Evolutionary conservation across 495 filamentous ascomycete genomes (phyloP).

Genomic region (Penicillium longicatenatum): DNA sequence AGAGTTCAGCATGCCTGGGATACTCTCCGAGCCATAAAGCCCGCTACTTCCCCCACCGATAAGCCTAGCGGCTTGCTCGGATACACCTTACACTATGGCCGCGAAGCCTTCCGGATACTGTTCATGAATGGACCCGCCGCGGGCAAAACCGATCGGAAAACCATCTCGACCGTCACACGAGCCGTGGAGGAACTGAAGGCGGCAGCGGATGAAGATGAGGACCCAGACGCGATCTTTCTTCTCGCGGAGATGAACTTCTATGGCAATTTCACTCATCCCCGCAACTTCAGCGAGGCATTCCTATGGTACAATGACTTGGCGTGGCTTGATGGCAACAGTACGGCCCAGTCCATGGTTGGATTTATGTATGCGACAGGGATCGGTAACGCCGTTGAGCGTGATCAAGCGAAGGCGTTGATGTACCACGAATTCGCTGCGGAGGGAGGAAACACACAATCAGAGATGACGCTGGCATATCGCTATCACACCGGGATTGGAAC

Average conservation of each 20-base stretch:
- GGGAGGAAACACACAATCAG: constrained; percentile 76
- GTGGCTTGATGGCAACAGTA: constrained; percentile 76
- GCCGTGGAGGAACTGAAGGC: constrained; percentile 75
- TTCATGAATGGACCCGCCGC: constrained; percentile 52
- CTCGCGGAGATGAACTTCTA: constrained; percentile 96
- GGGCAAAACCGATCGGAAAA: constrained; percentile 28
- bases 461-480: constrained; percentile 93
- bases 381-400: constrained; percentile 75
- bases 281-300: constrained; percentile 82
- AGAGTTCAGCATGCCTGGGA: constrained; percentile 39
- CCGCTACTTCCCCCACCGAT: constrained; percentile 28
- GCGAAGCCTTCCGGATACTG: constrained; percentile 48
- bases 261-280: constrained; percentile 88
- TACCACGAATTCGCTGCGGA: constrained; percentile 95
- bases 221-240: constrained; percentile 86
- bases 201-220: constrained; percentile 67
- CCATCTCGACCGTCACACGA: constrained; percentile 34
- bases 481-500: constrained; percentile 85
- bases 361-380: constrained; percentile 96
- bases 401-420: constrained; percentile 89
- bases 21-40: constrained; percentile 36
- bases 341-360: constrained; percentile 93
- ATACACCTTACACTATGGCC: constrained; percentile 49
- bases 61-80: constrained; percentile 49
- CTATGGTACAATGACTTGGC: constrained; percentile 79